Percentiles rank a stretch among this genome's conserved stretches.
Evolutionary conservation across 441 rosid genomes (phyloP).

Genomic region (Daphne laureola): DNA sequence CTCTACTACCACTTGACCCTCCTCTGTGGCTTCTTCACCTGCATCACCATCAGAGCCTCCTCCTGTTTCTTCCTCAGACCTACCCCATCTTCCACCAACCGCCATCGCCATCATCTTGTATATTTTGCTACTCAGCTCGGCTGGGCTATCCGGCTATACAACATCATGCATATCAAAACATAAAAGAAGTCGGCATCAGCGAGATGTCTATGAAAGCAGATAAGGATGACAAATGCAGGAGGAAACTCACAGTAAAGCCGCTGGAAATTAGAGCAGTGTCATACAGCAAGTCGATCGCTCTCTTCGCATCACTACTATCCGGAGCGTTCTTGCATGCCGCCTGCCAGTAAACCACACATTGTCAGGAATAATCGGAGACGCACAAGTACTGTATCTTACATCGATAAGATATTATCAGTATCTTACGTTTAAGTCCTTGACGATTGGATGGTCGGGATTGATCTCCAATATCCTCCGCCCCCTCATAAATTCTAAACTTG

Average conservation of each 20-base stretch:
- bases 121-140: slow-evolving; percentile 87
- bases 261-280: slow-evolving; percentile 93
- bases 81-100: slow-evolving; percentile 96
- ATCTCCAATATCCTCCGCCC: slow-evolving; percentile 93
- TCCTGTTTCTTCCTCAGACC: slow-evolving; percentile 22
- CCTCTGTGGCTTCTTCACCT: slow-evolving; percentile 23
- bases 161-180: slow-evolving; percentile 10
- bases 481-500: slow-evolving; percentile 96
- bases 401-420: not conserved
- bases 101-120: slow-evolving; percentile 99
- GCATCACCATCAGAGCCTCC: slow-evolving; percentile 20
- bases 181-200: too few species aligned
- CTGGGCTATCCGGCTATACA: slow-evolving; percentile 99
- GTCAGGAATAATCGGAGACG: too few species aligned
- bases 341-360: slow-evolving; percentile 25
- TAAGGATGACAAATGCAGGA: too few species aligned
- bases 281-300: slow-evolving; percentile 86
- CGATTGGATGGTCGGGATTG: slow-evolving; percentile 86
- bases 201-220: not conserved
- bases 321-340: slow-evolving; percentile 93
- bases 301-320: slow-evolving; percentile 71
- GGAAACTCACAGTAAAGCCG: slow-evolving; percentile 77
- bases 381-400: too few species aligned
- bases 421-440: slow-evolving; percentile 85
- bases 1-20: slow-evolving; percentile 63